Percentiles rank a stretch among this genome's conserved stretches.
These are phyloP conservation scores for Coprinopsis strossmayeri DNA, from an alignment of 768 basidiomycete genomes.

Conservation along the genomic window DNA sequence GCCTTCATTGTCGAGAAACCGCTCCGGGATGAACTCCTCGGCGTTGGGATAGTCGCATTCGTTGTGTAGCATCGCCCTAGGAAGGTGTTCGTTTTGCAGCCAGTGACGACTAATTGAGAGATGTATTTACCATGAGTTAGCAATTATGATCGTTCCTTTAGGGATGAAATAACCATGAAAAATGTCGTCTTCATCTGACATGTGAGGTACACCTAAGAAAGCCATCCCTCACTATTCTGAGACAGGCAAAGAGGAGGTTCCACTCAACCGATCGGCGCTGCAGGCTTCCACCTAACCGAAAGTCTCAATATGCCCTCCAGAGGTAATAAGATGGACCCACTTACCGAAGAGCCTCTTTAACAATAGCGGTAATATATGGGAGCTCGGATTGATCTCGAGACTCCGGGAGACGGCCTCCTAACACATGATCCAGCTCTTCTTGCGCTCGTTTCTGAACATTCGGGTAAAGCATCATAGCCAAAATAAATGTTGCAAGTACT, in stretches of 20 bases:
- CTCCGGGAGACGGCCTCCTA: conserved; percentile 21
- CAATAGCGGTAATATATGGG: conserved; percentile 27
- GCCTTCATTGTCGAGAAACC: conserved; percentile 9
- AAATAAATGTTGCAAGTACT: no score
- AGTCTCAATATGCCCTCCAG: not conserved
- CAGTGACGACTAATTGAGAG: not conserved
- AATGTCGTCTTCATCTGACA: conserved; percentile 31
- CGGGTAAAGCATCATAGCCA: no score
- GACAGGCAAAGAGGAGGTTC: not conserved
- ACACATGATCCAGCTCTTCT: not conserved
- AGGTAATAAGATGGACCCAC: not conserved
- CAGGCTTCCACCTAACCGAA: conserved; percentile 21
- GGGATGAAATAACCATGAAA: not conserved
- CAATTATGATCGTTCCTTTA: conserved; percentile 17
- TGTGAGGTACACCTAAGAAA: conserved; percentile 25
- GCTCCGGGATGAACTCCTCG: conserved; percentile 16
- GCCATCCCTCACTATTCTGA: not conserved
- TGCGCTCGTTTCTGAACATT: conserved; percentile 25
- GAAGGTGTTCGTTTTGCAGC: not conserved
- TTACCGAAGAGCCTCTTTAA: conserved; percentile 26
- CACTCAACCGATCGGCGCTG: conserved; percentile 21
- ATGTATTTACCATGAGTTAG: conserved; percentile 21
- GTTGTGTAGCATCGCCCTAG: conserved; percentile 19
- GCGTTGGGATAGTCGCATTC: conserved; percentile 15
- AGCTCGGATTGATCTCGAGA: no score